phyloP scores from a whole-genome alignment of 257 asterid species.

The Paraleonurus japonicus region DNA sequence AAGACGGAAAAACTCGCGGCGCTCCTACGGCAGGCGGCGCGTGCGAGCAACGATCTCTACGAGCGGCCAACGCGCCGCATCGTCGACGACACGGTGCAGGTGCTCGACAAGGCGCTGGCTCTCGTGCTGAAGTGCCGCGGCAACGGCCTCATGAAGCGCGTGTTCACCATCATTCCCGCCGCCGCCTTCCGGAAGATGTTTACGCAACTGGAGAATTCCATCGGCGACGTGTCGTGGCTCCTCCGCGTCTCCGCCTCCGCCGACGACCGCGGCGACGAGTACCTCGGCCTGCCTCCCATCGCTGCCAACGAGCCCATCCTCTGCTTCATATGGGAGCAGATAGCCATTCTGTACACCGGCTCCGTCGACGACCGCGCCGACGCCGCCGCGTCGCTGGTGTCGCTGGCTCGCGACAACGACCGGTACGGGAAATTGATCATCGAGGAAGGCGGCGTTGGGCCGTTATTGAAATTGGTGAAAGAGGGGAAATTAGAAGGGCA shows the following conservation, averaged over 20 bases:
- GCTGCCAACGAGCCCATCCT: slow-evolving; percentile 79
- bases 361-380: slow-evolving; percentile 53
- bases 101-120: slow-evolving; percentile 49
- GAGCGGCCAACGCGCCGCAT: slow-evolving; percentile 80
- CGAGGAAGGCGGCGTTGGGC: slow-evolving; percentile 78
- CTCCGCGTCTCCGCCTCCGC: slow-evolving; percentile 75
- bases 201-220: slow-evolving; percentile 63
- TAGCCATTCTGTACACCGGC: slow-evolving; percentile 62
- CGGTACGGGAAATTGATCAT: slow-evolving; percentile 68
- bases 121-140: slow-evolving; percentile 64
- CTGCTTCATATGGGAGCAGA: slow-evolving; percentile 75
- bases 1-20: slow-evolving; percentile 64
- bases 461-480: slow-evolving; percentile 52
- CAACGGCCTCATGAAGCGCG: slow-evolving; percentile 63
- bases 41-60: slow-evolving; percentile 68
- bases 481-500: slow-evolving; percentile 73
- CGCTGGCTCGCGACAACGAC: slow-evolving; percentile 60
- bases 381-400: slow-evolving; percentile 67
- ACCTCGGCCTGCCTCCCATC: slow-evolving; percentile 74
- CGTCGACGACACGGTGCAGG: slow-evolving; percentile 69
- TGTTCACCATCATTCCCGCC: slow-evolving; percentile 67
- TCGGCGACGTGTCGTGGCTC: slow-evolving; percentile 81
- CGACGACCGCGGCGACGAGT: slow-evolving; percentile 57
- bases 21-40: slow-evolving; percentile 78
- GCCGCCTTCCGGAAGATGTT: slow-evolving; percentile 72